Conservation (phyloP, 345 rosid species). For the Luvunga scandens region DNA sequence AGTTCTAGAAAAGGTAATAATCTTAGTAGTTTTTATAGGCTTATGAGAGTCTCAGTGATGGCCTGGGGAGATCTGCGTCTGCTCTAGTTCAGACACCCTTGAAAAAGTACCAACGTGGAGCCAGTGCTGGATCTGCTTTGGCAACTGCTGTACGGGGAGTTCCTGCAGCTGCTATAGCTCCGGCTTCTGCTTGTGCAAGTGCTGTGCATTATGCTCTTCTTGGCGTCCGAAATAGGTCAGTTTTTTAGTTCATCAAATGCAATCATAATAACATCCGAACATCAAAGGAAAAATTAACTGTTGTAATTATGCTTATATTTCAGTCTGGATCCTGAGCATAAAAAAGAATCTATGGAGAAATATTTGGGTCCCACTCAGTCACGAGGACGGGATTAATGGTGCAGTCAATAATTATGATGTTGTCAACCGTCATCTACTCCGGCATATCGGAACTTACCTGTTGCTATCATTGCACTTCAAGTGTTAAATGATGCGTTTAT, state of each 20-base stretch:
- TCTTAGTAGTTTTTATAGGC: constrained; percentile 52
- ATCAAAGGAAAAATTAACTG: constrained; percentile 7
- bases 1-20: constrained; percentile 5
- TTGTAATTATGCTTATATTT: constrained; percentile 38
- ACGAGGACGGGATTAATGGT: constrained; percentile 30
- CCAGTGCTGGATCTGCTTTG: constrained; percentile 77
- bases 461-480: neutral
- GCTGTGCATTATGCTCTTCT: constrained; percentile 80
- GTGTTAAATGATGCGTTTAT: neutral
- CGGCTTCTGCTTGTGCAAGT: constrained; percentile 79
- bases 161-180: constrained; percentile 95
- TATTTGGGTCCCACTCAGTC: constrained; percentile 69
- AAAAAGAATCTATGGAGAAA: constrained; percentile 97
- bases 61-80: constrained; percentile 85
- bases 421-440: neutral
- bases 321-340: constrained; percentile 97
- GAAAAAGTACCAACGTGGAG: constrained; percentile 81
- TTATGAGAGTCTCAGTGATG: constrained; percentile 76
- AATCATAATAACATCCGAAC: neutral
- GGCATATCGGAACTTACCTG: neutral
- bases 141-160: constrained; percentile 74
- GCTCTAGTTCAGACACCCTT: constrained; percentile 80
- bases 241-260: neutral
- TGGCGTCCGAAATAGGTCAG: constrained; percentile 85
- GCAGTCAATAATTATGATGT: neutral